These are phyloP conservation scores for Agastache rugosa DNA, from an alignment of 257 asterid genomes.

Conservation along the genomic window DNA sequence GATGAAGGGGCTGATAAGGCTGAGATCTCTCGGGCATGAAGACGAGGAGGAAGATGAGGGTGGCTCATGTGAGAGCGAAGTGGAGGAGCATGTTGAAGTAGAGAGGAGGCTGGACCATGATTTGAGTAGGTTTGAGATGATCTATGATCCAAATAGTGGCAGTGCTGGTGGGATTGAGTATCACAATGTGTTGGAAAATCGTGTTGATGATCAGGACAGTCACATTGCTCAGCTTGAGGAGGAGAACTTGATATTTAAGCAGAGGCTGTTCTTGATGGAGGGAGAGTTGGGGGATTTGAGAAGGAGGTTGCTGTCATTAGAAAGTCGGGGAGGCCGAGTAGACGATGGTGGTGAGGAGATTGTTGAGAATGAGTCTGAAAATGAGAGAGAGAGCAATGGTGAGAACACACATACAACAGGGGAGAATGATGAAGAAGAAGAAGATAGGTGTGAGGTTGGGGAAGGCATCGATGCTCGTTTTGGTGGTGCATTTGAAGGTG, in stretches of 20 bases:
- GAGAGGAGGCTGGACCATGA: constrained; percentile 64
- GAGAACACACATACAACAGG: constrained; percentile 56
- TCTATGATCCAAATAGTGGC: constrained; percentile 44
- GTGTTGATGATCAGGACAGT: constrained; percentile 56
- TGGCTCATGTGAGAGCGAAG: constrained; percentile 53
- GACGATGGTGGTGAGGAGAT: constrained; percentile 44
- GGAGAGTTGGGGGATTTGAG: constrained; percentile 53
- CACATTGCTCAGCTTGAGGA: constrained; percentile 59
- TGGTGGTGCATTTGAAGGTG: constrained; percentile 29
- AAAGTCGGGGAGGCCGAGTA: constrained; percentile 36
- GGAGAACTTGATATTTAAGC: constrained; percentile 58
- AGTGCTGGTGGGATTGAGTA: constrained; percentile 33
- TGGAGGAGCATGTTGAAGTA: constrained; percentile 59
- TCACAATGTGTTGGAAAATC: constrained; percentile 46
- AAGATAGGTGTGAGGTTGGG: constrained; percentile 30
- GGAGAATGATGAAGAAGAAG: constrained; percentile 56
- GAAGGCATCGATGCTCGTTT: constrained; percentile 22
- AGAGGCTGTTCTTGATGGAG: constrained; percentile 54
- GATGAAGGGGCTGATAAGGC: constrained; percentile 65
- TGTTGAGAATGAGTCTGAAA: constrained; percentile 52
- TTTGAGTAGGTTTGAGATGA: constrained; percentile 66
- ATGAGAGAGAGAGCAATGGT: constrained; percentile 58
- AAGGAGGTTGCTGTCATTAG: constrained; percentile 46
- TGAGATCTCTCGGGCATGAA: constrained; percentile 50
- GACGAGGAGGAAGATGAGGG: constrained; percentile 55